These are phyloP conservation scores for Cadophora sp. DNA, from an alignment of 2,329 filamentous ascomycete genomes.

Conservation along the genomic window DNA sequence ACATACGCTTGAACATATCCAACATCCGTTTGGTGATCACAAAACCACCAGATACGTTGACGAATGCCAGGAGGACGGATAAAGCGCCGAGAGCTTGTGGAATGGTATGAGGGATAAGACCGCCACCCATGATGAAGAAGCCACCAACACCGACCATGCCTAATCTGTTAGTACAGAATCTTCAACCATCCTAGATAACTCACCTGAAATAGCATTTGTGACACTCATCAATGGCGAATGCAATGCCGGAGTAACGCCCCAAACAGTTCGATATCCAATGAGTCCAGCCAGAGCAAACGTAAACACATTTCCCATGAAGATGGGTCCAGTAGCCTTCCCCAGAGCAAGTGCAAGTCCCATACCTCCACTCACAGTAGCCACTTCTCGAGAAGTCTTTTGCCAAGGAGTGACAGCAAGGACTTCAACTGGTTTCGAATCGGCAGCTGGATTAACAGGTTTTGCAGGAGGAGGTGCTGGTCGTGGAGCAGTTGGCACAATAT, in stretches of 20 bases:
- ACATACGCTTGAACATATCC: constrained; percentile 82
- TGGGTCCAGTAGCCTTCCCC: constrained; percentile 79
- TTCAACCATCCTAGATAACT: neutral
- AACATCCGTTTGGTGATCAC: constrained; percentile 94
- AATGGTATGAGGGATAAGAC: constrained; percentile 77
- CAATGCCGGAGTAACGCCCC: constrained; percentile 83
- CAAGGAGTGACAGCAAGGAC: constrained; percentile 78
- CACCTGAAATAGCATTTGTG: constrained; percentile 88
- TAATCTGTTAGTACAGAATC: constrained; percentile 43
- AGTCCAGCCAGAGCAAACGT: constrained; percentile 84
- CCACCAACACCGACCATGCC: constrained; percentile 88
- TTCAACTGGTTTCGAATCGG: constrained; percentile 58
- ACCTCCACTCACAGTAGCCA: constrained; percentile 74
- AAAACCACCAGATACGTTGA: constrained; percentile 88
- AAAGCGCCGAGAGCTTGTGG: constrained; percentile 80
- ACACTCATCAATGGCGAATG: constrained; percentile 93
- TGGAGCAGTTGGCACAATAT: constrained; percentile 77
- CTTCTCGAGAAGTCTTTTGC: constrained; percentile 80
- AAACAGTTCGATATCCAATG: constrained; percentile 87
- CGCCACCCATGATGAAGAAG: constrained; percentile 87
- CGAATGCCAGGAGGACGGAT: constrained; percentile 84
- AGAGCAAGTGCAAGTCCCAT: constrained; percentile 79
- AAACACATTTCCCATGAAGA: constrained; percentile 90
- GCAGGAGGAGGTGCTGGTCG: constrained; percentile 66
- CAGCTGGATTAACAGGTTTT: constrained; percentile 57